These are phyloP conservation scores for Paracoccidioides lutzii DNA, from an alignment of 2,329 filamentous ascomycete species.

Conservation along the genomic window DNA sequence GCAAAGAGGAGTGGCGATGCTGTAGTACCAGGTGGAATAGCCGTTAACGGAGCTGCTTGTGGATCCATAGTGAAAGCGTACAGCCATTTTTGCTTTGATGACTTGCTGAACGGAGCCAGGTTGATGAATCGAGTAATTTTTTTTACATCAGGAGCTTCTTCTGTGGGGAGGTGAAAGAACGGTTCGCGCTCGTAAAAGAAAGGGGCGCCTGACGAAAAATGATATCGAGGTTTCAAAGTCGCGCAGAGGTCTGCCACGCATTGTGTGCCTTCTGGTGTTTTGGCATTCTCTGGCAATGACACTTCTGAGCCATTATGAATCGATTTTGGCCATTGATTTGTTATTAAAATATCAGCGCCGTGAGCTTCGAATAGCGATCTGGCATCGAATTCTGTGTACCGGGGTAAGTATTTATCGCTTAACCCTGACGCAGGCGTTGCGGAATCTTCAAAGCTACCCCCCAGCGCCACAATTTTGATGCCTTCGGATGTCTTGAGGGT, in stretches of 20 bases:
- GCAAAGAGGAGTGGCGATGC: conserved; percentile 48
- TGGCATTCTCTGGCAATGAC: conserved; percentile 41
- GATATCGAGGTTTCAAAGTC: conserved; percentile 77
- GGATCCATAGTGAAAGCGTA: conserved; percentile 55
- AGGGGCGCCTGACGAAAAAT: conserved; percentile 58
- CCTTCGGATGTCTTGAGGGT: conserved; percentile 83
- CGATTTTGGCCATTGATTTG: conserved; percentile 68
- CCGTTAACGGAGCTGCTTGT: conserved; percentile 45
- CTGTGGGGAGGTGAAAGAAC: conserved; percentile 57
- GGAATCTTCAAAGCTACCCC: conserved; percentile 53
- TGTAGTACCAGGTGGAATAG: conserved; percentile 59
- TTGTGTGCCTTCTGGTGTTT: conserved; percentile 43
- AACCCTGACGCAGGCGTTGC: conserved; percentile 29
- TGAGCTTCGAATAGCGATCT: conserved; percentile 63
- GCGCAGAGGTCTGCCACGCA: conserved; percentile 67
- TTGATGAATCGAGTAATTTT: conserved; percentile 80
- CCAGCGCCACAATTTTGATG: conserved; percentile 72
- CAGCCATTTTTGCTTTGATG: conserved; percentile 54
- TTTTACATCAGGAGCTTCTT: conserved; percentile 42
- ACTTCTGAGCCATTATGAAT: conserved; percentile 58
- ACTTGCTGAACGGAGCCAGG: conserved; percentile 64
- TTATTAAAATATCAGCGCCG: conserved; percentile 73
- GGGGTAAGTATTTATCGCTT: conserved; percentile 58
- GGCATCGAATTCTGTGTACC: conserved; percentile 65
- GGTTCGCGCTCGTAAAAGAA: conserved; percentile 86